Evolutionary conservation across 805 yeast genomes (phyloP).

Genomic region (Teunomyces kruisii): DNA sequence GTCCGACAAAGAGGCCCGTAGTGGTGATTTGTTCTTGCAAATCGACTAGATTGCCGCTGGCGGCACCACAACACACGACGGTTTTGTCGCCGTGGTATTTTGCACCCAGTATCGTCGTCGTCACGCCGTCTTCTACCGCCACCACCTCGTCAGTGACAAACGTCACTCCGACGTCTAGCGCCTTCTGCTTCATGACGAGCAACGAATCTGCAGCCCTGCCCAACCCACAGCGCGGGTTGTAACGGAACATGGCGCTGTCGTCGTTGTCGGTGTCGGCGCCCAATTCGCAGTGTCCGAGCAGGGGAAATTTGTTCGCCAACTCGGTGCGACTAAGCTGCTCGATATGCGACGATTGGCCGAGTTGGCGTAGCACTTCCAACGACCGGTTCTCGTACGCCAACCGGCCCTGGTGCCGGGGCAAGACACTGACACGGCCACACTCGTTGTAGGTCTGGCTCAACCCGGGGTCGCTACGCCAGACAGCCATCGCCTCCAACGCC

Average conservation of each 20-base stretch:
- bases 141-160: background rate
- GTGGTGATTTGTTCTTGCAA: background rate
- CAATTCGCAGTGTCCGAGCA: background rate
- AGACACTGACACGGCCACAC: conserved; percentile 1
- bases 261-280: no score
- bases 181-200: background rate
- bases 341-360: background rate
- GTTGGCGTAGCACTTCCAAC: background rate
- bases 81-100: background rate
- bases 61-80: conserved; percentile 1
- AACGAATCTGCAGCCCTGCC: background rate
- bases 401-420: background rate
- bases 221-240: background rate
- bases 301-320: background rate
- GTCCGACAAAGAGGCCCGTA: conserved; percentile 1
- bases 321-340: background rate
- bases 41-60: background rate
- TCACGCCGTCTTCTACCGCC: background rate
- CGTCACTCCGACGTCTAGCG: background rate
- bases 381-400: background rate
- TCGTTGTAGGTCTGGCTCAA: background rate
- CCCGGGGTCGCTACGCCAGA: background rate
- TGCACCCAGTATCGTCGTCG: background rate
- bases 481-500: background rate
- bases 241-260: no score